Base-by-base conservation (phyloP, 2,329 filamentous ascomycete species). In the Fusarium armeniacum region DNA sequence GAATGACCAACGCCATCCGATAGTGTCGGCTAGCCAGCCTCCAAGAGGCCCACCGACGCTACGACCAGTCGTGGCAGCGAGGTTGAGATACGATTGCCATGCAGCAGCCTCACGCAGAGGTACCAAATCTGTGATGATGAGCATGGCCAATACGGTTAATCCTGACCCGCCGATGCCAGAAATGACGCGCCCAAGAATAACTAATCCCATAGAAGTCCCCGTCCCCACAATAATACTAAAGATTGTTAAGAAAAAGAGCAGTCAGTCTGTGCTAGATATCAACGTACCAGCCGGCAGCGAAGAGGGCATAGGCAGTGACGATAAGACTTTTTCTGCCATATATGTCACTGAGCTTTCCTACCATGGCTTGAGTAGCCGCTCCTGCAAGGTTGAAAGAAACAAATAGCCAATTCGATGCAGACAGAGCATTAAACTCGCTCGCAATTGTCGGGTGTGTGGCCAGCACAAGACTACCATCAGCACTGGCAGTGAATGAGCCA, bases 251-350 rank as follows among this genome's bases (percentile, higher is more conserved):
- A n/a, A 20, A 20, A 20, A 20, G 20, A 20, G 20, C 20, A 20
- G 20, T 20, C 20, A 12, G 18, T 7, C n/a, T 4, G 18, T 38
- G 7, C 13, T 8, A n/a, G 1, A 10, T 4, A n/a, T 11, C 1
- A 20, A 38, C n/a, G 2, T 20, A 38, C 36, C 36, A 38, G 3
- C 36, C 36, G 4, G 36, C 18, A 6, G 36, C 36, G 1, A 38
- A 38, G n/a, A 38, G 36, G 6, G 36, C 10, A 4, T 38, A 38
- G 0, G 36, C 36, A 38, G 5, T 38, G n/a, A 13, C n/a, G 0
- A 38, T 38, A 5, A 38, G 36, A 7, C 11, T 38, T 5, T n/a
- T 11, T 20, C 36, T 11, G 3, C 36, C 36, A 38, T 38, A 38
- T 6, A 38, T 20, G 4, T 38, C 36, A 4, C 36, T 38, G 6